Base-by-base conservation (phyloP, 192 early-diverging fungal species). In the Coemansia sp. region DNA sequence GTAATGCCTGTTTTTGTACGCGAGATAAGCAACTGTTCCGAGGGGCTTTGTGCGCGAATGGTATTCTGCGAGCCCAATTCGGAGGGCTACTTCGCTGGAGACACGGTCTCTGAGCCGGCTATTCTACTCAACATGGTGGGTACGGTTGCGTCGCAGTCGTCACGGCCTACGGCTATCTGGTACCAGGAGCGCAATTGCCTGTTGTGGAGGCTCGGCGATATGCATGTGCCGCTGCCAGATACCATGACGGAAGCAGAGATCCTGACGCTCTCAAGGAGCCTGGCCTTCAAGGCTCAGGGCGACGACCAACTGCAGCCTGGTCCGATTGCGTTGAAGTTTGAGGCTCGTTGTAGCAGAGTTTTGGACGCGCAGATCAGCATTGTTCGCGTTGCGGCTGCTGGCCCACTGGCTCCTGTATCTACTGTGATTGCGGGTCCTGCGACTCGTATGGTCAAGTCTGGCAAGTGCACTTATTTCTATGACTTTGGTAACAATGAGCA, bases 151-250 rank as follows among this genome's bases (percentile, higher is more conserved):
- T 60, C 71, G 59, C 75, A 82, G 51, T 66, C 68, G 66, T 74
- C 75, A 42, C 68, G 75, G n/a, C 80, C 80, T 3, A 58, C 74
- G 23, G 80, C 70, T 3, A 69, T 64, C 31, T 82, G 80, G 80
- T 82, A 77, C 69, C 48, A 50, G 9, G 75, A 77, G 64, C 75
- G 72, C 63, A 82, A 77, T 45, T 66, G 68, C 11, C 63, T 82
- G 19, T 14, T 82, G 62, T 82, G 80, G 80, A 70, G 41, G 25
- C 66, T 82, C 32, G 75, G 71, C n/a, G 42, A 63, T 17, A 66
- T 82, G 41, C 32, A 14, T 2, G 58, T 82, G 31, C 75, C 74
- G 3, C 0, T 58, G 31, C 25, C 45, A 6, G 55, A 59, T 8
- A 27, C 63, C 10, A 25, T 55, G 48, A 10, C 15, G 3, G 66